phyloP scores from a whole-genome alignment of 495 filamentous ascomycete species.

The Hypoxylon intermedium region DNA sequence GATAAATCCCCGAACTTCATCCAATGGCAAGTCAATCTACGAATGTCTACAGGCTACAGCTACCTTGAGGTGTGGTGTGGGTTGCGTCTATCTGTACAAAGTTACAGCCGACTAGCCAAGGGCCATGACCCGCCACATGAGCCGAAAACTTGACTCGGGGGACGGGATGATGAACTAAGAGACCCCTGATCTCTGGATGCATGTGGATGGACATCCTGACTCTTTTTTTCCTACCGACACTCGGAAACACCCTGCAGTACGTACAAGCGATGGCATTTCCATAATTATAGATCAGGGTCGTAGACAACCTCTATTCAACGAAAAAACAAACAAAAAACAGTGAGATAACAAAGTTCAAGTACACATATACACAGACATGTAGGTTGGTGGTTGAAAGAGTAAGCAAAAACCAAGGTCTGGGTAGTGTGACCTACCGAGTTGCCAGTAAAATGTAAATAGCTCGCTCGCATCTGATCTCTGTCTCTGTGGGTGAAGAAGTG shows the following conservation, averaged over 20 bases:
- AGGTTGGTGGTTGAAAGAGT: constrained; percentile 6
- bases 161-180: constrained; percentile 36
- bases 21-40: constrained; percentile 16
- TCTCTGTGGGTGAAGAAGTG: constrained; percentile 14
- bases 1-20: constrained; percentile 32
- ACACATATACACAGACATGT: not conserved
- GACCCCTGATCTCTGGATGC: constrained; percentile 23
- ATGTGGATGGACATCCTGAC: constrained; percentile 32
- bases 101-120: constrained; percentile 33
- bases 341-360: not conserved
- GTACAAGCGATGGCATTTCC: too few relatives aligned
- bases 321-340: not conserved
- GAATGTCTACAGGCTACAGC: constrained; percentile 5
- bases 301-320: not conserved
- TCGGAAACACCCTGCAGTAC: constrained; percentile 11
- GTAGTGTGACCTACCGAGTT: not conserved
- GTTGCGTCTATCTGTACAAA: constrained; percentile 15
- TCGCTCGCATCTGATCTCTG: constrained; percentile 31
- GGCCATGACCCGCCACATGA: constrained; percentile 24
- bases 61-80: constrained; percentile 12
- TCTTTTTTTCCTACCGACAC: constrained; percentile 36
- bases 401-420: constrained; percentile 6
- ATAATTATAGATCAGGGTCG: constrained; percentile 15
- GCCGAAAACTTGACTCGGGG: constrained; percentile 40
- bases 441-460: constrained; percentile 20